Conservation (phyloP, 192 early-diverging fungal species). For the Coemansia sp. region DNA sequence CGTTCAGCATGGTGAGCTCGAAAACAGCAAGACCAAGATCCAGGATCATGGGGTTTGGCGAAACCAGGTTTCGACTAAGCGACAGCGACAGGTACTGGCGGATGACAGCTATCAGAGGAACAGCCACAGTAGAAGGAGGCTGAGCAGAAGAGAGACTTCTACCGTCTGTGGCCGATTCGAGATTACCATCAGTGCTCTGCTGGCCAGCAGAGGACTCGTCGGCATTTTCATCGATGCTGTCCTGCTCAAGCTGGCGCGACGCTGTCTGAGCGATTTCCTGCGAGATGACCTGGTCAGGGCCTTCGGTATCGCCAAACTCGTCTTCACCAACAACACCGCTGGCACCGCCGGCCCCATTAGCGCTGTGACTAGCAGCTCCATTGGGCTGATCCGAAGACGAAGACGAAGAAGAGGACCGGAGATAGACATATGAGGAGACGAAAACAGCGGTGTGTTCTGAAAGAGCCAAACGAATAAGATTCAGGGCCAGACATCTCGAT, state of each 20-base stretch:
- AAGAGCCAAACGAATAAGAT: conserved; percentile 75
- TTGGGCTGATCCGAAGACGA: not conserved
- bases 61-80: conserved; percentile 80
- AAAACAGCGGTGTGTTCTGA: conserved; percentile 77
- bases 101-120: conserved; percentile 78
- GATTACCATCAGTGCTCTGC: not conserved
- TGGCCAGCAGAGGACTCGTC: not conserved
- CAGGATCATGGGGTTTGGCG: conserved; percentile 75
- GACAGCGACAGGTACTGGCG: conserved; percentile 86
- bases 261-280: conserved; percentile 21
- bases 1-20: conserved; percentile 70
- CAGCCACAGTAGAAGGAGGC: conserved; percentile 38
- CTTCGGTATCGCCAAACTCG: conserved; percentile 50
- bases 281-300: conserved; percentile 37
- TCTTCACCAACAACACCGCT: conserved; percentile 8
- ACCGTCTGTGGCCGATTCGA: not conserved
- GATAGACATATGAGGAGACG: conserved; percentile 58
- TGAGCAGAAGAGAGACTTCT: not conserved
- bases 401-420: conserved; percentile 10
- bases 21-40: conserved; percentile 84
- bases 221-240: not conserved
- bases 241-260: conserved; percentile 11
- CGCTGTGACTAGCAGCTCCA: not conserved
- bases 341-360: not conserved
- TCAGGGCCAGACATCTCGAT: conserved; percentile 81